Evolutionary conservation across 129 eudicot species (phyloP), one percentile per base, ranked within the genome.

Genomic region (Lactuca saligna): DNA sequence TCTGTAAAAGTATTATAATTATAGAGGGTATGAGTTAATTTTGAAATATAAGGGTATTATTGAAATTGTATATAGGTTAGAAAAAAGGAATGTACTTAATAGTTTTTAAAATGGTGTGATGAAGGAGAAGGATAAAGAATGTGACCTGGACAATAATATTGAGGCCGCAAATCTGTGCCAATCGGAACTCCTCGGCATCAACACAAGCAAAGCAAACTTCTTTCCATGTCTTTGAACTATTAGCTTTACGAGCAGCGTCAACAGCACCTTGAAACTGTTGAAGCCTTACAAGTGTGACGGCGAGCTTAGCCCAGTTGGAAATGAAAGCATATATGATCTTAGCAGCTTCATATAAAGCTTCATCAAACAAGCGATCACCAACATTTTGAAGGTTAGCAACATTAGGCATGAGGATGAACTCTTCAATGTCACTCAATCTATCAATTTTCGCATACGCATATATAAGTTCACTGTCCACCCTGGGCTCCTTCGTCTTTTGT

Each of bases 141-240:
- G 37, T 69, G 33, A 91, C 97, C 97, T 91, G 97, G 32, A 91
- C 91, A 62, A 91, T 88, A 61, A 91, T 83, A 76, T 91, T 91
- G 66, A 91, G 88, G 29, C 97, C 97, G 57, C 97, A 91, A 42
- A 91, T 91, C 63, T 91, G 97, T 70, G 97, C 97, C 83, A 91
- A 86, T 25, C 97, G 95, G 80, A 91, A 91, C 81, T 91, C 97
- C 81, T 91, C 97, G 37, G 96, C 96, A 80, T 91, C 97, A 67
- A 91, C 93, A 82, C 96, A 91, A 62, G 97, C 95, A 85, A 91
- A 91, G 79, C 97, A 91, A 14, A 91, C 97, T 79, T 91, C 97
- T 76, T 91, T 91, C 97, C 97, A 91, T 55, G 97, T 91, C 82
- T 91, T 91, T 41, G 96, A 79, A 72, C 97, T 91, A 57, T 91